A percentile compares a stretch with the other conserved stretches of the same genome.
phyloP scores from a whole-genome alignment of 345 rosid species.

The Populus tremula region DNA sequence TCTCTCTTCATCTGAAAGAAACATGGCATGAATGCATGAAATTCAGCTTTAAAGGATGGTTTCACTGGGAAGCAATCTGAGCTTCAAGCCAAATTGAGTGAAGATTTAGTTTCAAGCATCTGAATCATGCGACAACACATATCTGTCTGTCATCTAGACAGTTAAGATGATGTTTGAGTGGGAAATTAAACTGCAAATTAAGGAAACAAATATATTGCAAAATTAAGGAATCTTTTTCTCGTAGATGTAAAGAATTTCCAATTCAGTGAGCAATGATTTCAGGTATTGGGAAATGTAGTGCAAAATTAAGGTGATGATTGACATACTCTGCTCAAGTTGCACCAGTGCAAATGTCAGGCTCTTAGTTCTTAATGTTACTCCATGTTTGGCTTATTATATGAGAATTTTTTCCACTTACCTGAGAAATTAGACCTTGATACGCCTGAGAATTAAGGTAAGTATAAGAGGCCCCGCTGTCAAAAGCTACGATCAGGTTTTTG shows the following conservation, averaged over 20 bases:
- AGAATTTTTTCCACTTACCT: conserved; percentile 42
- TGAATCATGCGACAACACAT: background rate
- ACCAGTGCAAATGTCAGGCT: background rate
- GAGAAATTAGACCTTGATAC: conserved; percentile 44
- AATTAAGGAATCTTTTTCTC: too few species aligned
- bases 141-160: background rate
- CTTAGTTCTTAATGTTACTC: background rate
- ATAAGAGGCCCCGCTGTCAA: conserved; percentile 95
- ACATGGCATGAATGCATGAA: background rate
- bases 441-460: conserved; percentile 70
- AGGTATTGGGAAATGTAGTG: background rate
- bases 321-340: background rate
- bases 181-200: background rate
- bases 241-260: background rate
- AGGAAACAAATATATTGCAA: background rate
- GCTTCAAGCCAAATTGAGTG: background rate
- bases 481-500: conserved; percentile 45
- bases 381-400: background rate
- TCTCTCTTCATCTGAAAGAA: conserved; percentile 50
- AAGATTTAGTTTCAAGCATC: background rate
- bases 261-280: background rate
- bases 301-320: background rate
- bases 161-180: background rate
- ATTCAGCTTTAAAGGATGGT: background rate
- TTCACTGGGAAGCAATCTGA: background rate